Evolutionary conservation across 129 eudicot genomes (phyloP).

Genomic region (Helianthus annuus): HanXRQr2.0-SUNRISE NC_035437.2:106355450-106355949

Average conservation of each 20-base stretch:
- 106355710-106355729: not conserved
- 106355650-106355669: not conserved
- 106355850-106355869: too few species aligned
- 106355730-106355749: too few species aligned
- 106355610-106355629: not conserved
- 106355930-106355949: too few species aligned
- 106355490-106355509: not conserved
- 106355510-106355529: constrained; percentile 3
- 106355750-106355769: too few species aligned
- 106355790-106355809: too few species aligned
- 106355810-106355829: too few species aligned
- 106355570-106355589: too few species aligned
- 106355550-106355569: too few species aligned
- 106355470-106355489: not conserved
- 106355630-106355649: not conserved
- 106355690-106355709: not conserved
- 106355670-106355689: not conserved
- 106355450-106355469: not conserved
- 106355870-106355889: not conserved
- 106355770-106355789: too few species aligned
- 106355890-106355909: too few species aligned
- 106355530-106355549: not conserved
- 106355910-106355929: too few species aligned
- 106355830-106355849: too few species aligned
- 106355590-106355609: constrained; percentile 1